Percentiles rank a stretch among this genome's conserved stretches.
These are phyloP conservation scores for Juncus effusus DNA, from an alignment of 176 grass and related monocot species.

Conservation along the genomic window DNA sequence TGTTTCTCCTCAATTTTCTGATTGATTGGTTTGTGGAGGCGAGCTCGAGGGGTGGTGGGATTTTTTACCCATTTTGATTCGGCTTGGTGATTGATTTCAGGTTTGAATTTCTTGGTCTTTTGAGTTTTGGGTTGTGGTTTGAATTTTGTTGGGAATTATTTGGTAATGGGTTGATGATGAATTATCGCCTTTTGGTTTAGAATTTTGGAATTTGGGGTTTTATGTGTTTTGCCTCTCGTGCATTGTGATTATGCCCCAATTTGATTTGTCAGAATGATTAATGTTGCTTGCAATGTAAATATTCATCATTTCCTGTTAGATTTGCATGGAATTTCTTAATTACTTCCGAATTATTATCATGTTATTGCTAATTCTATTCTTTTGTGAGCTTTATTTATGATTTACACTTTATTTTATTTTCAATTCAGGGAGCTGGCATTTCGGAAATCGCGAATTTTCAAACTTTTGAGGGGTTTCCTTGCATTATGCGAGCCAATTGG, in stretches of 20 bases:
- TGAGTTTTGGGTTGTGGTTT: neutral
- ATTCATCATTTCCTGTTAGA: no score
- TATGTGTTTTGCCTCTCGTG: neutral
- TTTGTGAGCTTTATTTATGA: conserved; percentile 12
- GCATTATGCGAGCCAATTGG: conserved; percentile 8
- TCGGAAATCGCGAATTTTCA: conserved; percentile 12
- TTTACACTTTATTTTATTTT: neutral
- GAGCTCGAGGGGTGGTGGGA: conserved; percentile 20
- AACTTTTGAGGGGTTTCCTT: conserved; percentile 12
- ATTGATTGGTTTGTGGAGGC: conserved; percentile 8
- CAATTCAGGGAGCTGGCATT: neutral
- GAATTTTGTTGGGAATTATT: neutral
- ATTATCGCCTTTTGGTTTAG: no score
- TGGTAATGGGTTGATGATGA: no score
- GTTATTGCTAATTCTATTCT: no score
- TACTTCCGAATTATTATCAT: no score
- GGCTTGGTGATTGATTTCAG: conserved; percentile 16
- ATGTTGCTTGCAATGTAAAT: no score
- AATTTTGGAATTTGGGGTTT: no score
- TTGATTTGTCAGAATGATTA: neutral
- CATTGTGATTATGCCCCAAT: neutral
- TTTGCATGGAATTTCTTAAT: no score
- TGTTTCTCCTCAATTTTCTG: conserved; percentile 29
- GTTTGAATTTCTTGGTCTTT: conserved; percentile 3
- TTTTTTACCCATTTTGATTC: neutral